Evolutionary conservation across 306 rosid genomes (phyloP).

Genomic region (Vachellia collinsii): DNA sequence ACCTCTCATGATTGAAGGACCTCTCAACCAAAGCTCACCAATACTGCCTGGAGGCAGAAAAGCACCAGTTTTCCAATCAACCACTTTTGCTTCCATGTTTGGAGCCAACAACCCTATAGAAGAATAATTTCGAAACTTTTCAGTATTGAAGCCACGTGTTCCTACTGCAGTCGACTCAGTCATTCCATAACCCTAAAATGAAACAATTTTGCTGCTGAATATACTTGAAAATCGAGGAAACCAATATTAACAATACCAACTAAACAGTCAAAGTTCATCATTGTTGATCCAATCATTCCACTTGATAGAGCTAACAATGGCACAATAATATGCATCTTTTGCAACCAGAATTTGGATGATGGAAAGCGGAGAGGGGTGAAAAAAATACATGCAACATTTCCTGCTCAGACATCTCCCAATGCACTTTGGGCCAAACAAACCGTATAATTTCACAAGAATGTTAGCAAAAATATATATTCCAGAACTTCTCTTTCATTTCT

Average conservation of each 20-base stretch:
- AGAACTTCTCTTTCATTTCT: conserved; percentile 3
- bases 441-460: conserved; percentile 2
- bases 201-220: conserved; percentile 28
- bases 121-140: conserved; percentile 53
- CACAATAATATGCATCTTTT: conserved; percentile 7
- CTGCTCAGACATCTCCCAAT: neutral
- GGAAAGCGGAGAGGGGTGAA: neutral
- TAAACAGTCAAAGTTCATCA: conserved; percentile 27
- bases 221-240: conserved; percentile 31
- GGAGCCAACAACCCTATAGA: conserved; percentile 91
- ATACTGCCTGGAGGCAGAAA: conserved; percentile 69
- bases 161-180: conserved; percentile 88
- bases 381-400: neutral
- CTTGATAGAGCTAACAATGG: conserved; percentile 21
- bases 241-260: conserved; percentile 6
- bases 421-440: conserved; percentile 3
- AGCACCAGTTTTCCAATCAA: conserved; percentile 61
- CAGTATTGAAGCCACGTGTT: conserved; percentile 82
- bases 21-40: conserved; percentile 90
- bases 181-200: conserved; percentile 87
- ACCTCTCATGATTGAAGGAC: conserved; percentile 84
- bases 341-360: conserved; percentile 7
- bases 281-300: conserved; percentile 20
- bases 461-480: neutral
- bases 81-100: conserved; percentile 84